Conservation (phyloP, 345 rosid genomes). For the Mercurialis annua region DNA sequence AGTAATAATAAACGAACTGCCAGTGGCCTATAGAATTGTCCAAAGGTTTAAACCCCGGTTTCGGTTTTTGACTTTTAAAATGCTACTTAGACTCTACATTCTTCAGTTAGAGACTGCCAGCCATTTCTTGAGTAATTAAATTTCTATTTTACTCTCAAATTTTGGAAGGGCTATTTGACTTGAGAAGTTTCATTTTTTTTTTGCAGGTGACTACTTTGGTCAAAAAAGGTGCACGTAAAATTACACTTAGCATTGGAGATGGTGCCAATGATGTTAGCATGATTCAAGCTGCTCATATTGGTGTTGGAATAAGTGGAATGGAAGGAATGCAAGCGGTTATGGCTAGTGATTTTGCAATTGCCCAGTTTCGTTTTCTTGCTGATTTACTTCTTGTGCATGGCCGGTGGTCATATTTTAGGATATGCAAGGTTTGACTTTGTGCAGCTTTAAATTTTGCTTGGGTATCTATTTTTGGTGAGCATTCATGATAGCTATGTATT, state of each 20-base stretch:
- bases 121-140: background rate
- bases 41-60: background rate
- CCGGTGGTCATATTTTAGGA: conserved; percentile 96
- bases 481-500: conserved; percentile 19
- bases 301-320: conserved; percentile 95
- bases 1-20: background rate
- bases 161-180: conserved; percentile 4
- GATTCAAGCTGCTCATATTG: conserved; percentile 99
- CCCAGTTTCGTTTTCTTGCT: conserved; percentile 89
- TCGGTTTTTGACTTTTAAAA: background rate
- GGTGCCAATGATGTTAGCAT: conserved; percentile 99
- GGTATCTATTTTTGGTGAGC: conserved; percentile 16
- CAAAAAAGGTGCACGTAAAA: conserved; percentile 92
- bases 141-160: background rate
- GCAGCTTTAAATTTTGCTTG: conserved; percentile 5
- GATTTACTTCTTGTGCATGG: conserved; percentile 99
- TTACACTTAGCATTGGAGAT: conserved; percentile 98
- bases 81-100: background rate
- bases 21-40: background rate
- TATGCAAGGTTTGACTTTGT: conserved; percentile 77
- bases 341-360: conserved; percentile 99
- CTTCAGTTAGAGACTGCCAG: background rate
- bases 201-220: conserved; percentile 91
- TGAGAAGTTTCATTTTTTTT: background rate
- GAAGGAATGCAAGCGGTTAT: conserved; percentile 99